A percentile compares a stretch with the other conserved stretches of the same genome.
Evolutionary conservation across 257 asterid genomes (phyloP).

Genomic region (Solanum bukasovii): DNA sequence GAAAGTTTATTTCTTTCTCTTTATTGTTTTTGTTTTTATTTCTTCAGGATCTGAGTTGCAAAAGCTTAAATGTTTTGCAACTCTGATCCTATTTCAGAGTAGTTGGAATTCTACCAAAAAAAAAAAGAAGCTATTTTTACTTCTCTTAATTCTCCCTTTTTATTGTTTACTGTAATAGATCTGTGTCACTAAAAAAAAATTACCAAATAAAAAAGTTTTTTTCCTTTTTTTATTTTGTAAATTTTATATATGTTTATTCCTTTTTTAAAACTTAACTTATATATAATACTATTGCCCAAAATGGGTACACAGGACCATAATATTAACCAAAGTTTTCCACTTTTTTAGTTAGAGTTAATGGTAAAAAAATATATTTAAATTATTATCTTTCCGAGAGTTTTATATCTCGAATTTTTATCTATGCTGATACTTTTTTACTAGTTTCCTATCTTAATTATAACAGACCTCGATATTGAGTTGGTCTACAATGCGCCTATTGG

Average conservation of each 20-base stretch:
- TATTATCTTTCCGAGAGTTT: background rate
- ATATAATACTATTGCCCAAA: background rate
- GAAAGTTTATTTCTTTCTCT: background rate
- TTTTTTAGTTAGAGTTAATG: background rate
- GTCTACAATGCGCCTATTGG: background rate
- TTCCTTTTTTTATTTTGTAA: background rate
- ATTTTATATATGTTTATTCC: background rate
- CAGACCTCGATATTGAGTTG: background rate
- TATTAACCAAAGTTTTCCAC: background rate
- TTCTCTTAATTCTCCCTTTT: background rate
- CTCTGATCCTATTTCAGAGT: slow-evolving; percentile 6
- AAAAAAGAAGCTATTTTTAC: background rate
- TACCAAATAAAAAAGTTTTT: background rate
- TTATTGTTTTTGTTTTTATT: background rate
- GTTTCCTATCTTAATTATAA: background rate
- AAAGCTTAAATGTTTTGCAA: background rate
- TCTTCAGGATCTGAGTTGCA: slow-evolving; percentile 1
- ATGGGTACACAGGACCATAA: background rate
- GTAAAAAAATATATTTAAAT: background rate
- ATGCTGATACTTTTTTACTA: background rate
- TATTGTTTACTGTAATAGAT: background rate
- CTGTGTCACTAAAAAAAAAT: background rate
- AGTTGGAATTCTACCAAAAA: background rate
- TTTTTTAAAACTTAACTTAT: background rate
- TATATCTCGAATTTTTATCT: background rate